These are phyloP conservation scores for Lanmaoa rubissima DNA, from an alignment of 768 basidiomycete species.

Conservation along the genomic window DNA sequence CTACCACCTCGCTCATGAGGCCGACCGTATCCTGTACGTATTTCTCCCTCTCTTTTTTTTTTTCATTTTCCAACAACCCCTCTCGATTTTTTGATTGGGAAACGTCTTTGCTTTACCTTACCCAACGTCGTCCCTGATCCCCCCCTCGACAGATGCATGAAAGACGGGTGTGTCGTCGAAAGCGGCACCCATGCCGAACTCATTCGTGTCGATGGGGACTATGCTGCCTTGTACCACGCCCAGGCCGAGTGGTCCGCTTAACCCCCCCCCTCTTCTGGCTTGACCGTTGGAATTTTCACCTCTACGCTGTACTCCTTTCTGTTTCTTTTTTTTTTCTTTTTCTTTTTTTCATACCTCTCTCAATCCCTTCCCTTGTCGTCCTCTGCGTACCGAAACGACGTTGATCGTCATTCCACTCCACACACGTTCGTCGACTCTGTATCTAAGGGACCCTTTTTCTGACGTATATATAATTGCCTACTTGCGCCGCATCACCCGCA, in stretches of 20 bases:
- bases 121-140: not conserved
- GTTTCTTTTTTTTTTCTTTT: not conserved
- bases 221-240: constrained; percentile 29
- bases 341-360: not conserved
- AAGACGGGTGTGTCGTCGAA: constrained; percentile 32
- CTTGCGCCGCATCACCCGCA: too few relatives aligned
- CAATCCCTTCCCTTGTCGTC: too few relatives aligned
- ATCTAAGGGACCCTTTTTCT: too few relatives aligned
- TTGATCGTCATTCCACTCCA: not conserved
- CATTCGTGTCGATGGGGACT: constrained; percentile 23
- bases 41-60: too few relatives aligned
- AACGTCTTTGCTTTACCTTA: not conserved
- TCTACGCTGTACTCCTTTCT: not conserved
- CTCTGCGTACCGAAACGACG: not conserved
- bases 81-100: not conserved
- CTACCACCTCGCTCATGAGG: constrained; percentile 46
- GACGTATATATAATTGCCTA: too few relatives aligned
- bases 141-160: constrained; percentile 29
- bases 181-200: constrained; percentile 31
- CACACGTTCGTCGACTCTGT: not conserved
- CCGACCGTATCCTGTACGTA: constrained; percentile 49
- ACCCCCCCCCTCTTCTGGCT: not conserved
- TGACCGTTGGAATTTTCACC: not conserved
- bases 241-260: constrained; percentile 2
- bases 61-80: too few relatives aligned